A percentile compares a stretch with the other conserved stretches of the same genome.
These are phyloP conservation scores for Colletotrichum tropicicola DNA, from an alignment of 2,329 filamentous ascomycete genomes.

Conservation along the genomic window DNA sequence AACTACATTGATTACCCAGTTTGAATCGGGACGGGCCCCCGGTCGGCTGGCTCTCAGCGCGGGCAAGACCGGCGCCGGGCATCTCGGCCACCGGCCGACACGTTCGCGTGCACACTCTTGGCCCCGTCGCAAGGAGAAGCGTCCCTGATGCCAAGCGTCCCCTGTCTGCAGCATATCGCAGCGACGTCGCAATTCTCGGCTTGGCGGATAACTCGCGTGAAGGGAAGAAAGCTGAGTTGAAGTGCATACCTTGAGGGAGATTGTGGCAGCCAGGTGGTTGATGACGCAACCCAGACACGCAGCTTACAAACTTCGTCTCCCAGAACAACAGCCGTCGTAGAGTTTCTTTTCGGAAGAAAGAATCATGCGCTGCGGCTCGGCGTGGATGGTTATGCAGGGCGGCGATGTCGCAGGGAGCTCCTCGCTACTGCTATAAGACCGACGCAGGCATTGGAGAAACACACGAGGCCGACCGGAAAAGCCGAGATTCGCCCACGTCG, in stretches of 20 bases:
- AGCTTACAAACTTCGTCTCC: neutral
- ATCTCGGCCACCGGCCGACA: neutral
- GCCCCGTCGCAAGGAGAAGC: neutral
- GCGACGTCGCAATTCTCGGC: neutral
- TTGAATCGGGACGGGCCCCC: too few relatives aligned
- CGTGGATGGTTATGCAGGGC: neutral
- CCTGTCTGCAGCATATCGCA: neutral
- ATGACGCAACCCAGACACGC: neutral
- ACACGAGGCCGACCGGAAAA: constrained; percentile 1
- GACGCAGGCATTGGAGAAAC: neutral
- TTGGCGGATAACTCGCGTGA: neutral
- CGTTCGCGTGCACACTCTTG: neutral
- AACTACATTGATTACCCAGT: too few relatives aligned
- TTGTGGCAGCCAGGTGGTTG: neutral
- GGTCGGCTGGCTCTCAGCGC: too few relatives aligned
- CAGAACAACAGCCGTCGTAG: neutral
- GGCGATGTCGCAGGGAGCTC: neutral
- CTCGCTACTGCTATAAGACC: neutral
- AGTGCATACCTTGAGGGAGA: neutral
- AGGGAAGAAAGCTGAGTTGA: neutral
- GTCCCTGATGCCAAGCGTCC: neutral
- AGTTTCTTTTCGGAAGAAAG: neutral
- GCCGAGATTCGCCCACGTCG: neutral
- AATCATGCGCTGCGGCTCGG: neutral
- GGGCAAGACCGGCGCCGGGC: neutral